phyloP scores from a whole-genome alignment of 2,329 filamentous ascomycete species.

The Talaromyces sp. region DNA sequence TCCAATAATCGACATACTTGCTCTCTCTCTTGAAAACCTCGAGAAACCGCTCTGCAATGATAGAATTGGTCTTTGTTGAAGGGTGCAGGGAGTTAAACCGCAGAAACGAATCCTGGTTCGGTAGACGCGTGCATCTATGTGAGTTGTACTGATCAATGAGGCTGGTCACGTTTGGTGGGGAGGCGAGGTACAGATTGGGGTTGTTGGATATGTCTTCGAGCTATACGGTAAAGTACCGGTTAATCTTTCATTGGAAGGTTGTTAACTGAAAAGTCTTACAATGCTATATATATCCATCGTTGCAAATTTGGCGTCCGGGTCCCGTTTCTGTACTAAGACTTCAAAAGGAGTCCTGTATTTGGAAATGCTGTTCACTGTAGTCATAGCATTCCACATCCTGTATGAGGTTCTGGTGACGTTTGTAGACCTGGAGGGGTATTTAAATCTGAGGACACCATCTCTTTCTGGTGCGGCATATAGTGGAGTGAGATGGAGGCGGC shows the following conservation, averaged over 20 bases:
- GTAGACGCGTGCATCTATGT: conserved; percentile 35
- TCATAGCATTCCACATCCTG: conserved; percentile 48
- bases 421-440: conserved; percentile 41
- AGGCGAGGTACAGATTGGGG: conserved; percentile 55
- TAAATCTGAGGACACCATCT: conserved; percentile 36
- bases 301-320: conserved; percentile 54
- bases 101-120: conserved; percentile 55
- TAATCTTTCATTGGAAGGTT: not conserved
- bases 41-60: conserved; percentile 54
- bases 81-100: conserved; percentile 74
- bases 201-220: conserved; percentile 59
- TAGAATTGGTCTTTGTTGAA: conserved; percentile 55
- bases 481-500: conserved; percentile 62
- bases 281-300: conserved; percentile 63
- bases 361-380: conserved; percentile 47
- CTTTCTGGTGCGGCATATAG: conserved; percentile 53
- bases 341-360: conserved; percentile 47
- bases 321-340: conserved; percentile 35
- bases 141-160: conserved; percentile 51
- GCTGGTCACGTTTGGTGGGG: conserved; percentile 57
- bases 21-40: conserved; percentile 46
- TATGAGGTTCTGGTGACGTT: conserved; percentile 47
- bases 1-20: conserved; percentile 23
- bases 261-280: conserved; percentile 24
- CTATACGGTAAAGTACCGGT: conserved; percentile 18